These are phyloP conservation scores for Pisolithus albus DNA, from an alignment of 768 basidiomycete genomes.

Conservation along the genomic window DNA sequence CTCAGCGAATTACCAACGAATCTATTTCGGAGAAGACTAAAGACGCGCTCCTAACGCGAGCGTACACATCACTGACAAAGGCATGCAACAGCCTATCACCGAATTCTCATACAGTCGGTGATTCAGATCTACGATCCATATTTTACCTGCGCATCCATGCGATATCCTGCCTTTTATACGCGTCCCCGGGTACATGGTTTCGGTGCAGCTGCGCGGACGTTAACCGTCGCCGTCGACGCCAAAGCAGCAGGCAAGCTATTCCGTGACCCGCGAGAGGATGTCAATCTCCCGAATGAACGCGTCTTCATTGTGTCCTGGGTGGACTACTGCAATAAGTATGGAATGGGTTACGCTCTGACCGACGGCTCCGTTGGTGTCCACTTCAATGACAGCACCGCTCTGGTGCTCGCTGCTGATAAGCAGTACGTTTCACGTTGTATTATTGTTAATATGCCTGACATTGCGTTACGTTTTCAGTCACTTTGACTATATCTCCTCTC, in stretches of 20 bases:
- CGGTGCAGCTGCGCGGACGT: slow-evolving; percentile 52
- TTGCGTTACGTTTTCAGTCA: slow-evolving; percentile 42
- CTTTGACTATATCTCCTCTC: slow-evolving; percentile 81
- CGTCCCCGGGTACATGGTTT: slow-evolving; percentile 35
- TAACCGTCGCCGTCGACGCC: slow-evolving; percentile 61
- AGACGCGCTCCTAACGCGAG: slow-evolving; percentile 53
- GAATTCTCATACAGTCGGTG: slow-evolving; percentile 2
- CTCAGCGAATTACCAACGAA: slow-evolving; percentile 31
- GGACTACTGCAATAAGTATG: slow-evolving; percentile 98
- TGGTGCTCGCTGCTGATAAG: slow-evolving; percentile 83
- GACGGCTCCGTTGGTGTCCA: slow-evolving; percentile 93
- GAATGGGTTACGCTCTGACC: slow-evolving; percentile 97
- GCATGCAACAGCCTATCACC: slow-evolving; percentile 27
- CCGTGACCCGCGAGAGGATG: slow-evolving; percentile 53
- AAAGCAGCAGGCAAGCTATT: slow-evolving; percentile 58
- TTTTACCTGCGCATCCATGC: slow-evolving; percentile 37
- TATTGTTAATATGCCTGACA: not conserved
- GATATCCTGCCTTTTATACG: slow-evolving; percentile 43
- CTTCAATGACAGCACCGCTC: slow-evolving; percentile 90
- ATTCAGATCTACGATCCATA: slow-evolving; percentile 15
- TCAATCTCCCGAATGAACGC: slow-evolving; percentile 52
- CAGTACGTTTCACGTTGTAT: slow-evolving; percentile 44
- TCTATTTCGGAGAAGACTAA: slow-evolving; percentile 45
- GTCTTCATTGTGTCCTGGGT: slow-evolving; percentile 99
- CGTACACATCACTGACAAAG: slow-evolving; percentile 47